phyloP scores from a whole-genome alignment of 1,139 yeast species.

The Chernovozyma sophiae-reginae region DNA sequence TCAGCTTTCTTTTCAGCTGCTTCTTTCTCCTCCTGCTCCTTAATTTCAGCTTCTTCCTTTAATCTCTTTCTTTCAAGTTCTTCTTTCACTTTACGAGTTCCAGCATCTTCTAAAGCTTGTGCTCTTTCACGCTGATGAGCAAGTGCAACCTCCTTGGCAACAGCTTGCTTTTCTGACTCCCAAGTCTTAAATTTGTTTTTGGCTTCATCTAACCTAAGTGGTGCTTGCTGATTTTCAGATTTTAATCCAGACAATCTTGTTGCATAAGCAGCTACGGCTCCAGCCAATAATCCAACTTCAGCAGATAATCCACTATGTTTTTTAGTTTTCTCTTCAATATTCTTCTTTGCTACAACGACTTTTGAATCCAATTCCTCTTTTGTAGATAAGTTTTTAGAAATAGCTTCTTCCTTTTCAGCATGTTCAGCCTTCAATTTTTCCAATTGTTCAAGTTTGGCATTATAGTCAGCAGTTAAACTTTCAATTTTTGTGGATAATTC shows the following conservation, averaged over 20 bases:
- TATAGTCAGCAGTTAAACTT: conserved; percentile 38
- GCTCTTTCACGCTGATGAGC: conserved; percentile 45
- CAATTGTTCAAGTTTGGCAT: conserved; percentile 36
- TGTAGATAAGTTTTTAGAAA: conserved; percentile 31
- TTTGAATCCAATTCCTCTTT: conserved; percentile 41
- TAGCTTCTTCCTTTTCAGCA: conserved; percentile 34
- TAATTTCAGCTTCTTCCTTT: conserved; percentile 23
- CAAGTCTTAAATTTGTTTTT: conserved; percentile 36
- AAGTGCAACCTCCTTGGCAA: conserved; percentile 37
- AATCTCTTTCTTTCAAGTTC: conserved; percentile 29
- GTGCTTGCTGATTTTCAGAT: conserved; percentile 36
- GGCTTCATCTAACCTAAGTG: conserved; percentile 39
- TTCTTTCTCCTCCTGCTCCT: conserved; percentile 38
- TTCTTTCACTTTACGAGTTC: conserved; percentile 35
- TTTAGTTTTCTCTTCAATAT: conserved; percentile 32
- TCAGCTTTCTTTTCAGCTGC: conserved; percentile 21
- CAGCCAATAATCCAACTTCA: conserved; percentile 44
- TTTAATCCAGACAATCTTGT: conserved; percentile 39
- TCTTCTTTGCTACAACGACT: conserved; percentile 30
- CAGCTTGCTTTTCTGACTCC: conserved; percentile 40
- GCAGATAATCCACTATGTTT: conserved; percentile 35
- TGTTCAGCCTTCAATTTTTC: conserved; percentile 41
- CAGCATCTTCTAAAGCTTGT: conserved; percentile 47
- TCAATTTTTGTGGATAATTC: conserved; percentile 38
- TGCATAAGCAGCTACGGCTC: conserved; percentile 42